Conservation (phyloP, 306 rosid genomes). For the Vicia villosa region DNA sequence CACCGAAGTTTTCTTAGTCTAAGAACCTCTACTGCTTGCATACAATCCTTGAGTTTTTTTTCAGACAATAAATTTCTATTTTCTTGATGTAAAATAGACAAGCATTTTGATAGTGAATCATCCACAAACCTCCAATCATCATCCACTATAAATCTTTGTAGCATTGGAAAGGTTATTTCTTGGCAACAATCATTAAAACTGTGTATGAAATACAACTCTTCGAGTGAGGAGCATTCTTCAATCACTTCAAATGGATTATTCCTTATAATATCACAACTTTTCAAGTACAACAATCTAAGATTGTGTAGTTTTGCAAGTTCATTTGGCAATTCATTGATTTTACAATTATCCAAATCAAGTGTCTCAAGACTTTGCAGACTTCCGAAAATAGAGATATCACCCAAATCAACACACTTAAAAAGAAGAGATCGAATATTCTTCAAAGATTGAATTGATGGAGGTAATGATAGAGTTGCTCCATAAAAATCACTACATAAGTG, state of each 20-base stretch:
- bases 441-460: not conserved
- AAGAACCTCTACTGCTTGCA: not conserved
- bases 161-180: not conserved
- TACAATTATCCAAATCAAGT: not conserved
- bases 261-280: fast-evolving
- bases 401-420: not conserved
- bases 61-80: not conserved
- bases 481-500: no score
- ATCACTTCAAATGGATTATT: constrained; percentile 24
- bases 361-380: not conserved
- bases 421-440: not conserved
- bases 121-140: fast-evolving
- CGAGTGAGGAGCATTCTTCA: constrained; percentile 3
- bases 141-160: not conserved
- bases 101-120: not conserved
- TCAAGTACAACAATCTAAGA: constrained; percentile 14
- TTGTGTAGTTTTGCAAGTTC: not conserved
- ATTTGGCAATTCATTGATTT: not conserved
- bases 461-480: not conserved
- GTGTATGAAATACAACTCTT: constrained; percentile 2
- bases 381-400: constrained; percentile 15
- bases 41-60: not conserved
- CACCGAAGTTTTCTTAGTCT: fast-evolving
- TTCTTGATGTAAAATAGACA: not conserved
- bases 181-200: not conserved